Base-by-base conservation (phyloP, 305 asterid species). In the Fraxinus floribunda region DNA sequence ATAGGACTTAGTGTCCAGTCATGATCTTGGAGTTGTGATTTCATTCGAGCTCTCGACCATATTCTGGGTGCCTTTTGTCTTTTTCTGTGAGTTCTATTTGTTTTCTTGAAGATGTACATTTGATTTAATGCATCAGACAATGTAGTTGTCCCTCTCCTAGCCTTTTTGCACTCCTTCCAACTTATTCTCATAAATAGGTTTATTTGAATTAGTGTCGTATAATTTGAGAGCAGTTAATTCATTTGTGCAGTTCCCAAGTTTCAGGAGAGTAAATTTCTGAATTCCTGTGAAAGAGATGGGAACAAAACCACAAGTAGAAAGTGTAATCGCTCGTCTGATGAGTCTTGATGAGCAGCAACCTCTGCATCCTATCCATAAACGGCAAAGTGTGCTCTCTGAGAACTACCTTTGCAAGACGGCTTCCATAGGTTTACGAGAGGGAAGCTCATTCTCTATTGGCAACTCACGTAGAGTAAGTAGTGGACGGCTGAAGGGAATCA, bases 321-420 rank as follows among this genome's bases (percentile, higher is more conserved):
- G 98, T 86, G 93, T 94, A 41, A 88, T 94, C 66, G 91, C 90
- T 11, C 82, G 74, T 77, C 77, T 93, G 68, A 91, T 93, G 97
- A 88, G 92, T 13, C 72, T 92, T 78, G 92, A 92, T 60, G 87
- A 90, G 84, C 78, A 72, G 75, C 87, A 81, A 13, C 79, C 85
- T 79, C 90, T 73, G 83, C 90, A 62, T 80, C 84, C 85, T 8
- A 4, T 76, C 68, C 82, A n/a, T 60, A 83, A 86, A 80, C 84
- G 80, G 32, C 79, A 52, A 8, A 89, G 89, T 80, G 92, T 87
- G 79, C 89, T 91, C 62, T 94, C 97, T 16, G 93, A 91, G 60
- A 81, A 87, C 34, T 93, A 93, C 86, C 68, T 92, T 78, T 82
- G 79, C n/a, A 93, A 87, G 84, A 84, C 84, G 81, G 90, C 94